Percentiles rank a stretch among this genome's conserved stretches.
Evolutionary conservation across 2,329 filamentous ascomycete genomes (phyloP).

Genomic region (Balansia obtecta): DNA sequence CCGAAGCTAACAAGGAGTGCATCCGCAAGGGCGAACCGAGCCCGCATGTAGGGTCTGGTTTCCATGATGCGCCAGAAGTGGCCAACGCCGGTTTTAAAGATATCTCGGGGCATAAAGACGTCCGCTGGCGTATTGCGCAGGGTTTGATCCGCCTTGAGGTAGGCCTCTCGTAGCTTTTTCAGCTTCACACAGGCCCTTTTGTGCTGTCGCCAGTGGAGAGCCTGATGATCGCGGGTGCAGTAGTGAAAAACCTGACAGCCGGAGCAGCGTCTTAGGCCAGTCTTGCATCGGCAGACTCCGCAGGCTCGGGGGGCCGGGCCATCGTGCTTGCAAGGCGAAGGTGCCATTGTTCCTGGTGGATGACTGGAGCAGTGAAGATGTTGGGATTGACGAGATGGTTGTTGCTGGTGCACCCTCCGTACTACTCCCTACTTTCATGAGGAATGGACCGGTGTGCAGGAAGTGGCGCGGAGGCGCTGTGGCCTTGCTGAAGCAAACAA

Average conservation of each 20-base stretch:
- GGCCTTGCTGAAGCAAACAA: no score
- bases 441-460: no score
- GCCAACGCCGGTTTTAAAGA: conserved; percentile 26
- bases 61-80: conserved; percentile 28
- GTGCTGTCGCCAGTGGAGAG: conserved; percentile 1
- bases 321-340: not conserved
- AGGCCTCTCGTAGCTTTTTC: conserved; percentile 3
- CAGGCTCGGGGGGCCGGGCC: conserved; percentile 7
- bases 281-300: conserved; percentile 8
- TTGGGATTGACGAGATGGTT: not conserved
- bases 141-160: conserved; percentile 20
- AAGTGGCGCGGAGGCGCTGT: no score
- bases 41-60: conserved; percentile 33
- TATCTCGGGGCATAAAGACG: conserved; percentile 14
- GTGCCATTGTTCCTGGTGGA: not conserved
- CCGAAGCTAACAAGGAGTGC: conserved; percentile 17
- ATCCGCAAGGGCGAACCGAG: conserved; percentile 18
- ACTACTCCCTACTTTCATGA: no score
- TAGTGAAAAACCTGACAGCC: conserved; percentile 7
- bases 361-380: not conserved
- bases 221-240: conserved; percentile 4
- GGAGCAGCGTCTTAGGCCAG: conserved; percentile 4
- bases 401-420: no score
- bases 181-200: conserved; percentile 1
- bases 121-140: conserved; percentile 21